Conservation (phyloP, 495 filamentous ascomycete genomes). For the Aspergillus steynii region DNA sequence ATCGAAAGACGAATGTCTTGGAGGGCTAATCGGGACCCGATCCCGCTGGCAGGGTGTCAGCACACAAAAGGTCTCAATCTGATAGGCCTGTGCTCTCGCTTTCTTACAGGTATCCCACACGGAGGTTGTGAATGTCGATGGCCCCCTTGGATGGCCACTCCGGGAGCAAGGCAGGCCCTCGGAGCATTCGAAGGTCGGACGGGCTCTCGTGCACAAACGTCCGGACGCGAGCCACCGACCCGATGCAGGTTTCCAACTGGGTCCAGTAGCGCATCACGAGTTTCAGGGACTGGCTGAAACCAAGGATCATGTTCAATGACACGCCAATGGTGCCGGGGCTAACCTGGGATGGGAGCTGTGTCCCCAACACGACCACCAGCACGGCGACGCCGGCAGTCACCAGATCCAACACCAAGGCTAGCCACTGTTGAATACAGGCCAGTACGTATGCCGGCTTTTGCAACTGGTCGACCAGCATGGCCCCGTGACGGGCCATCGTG, state of each 20-base stretch:
- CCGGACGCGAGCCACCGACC: constrained; percentile 47
- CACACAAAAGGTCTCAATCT: not conserved
- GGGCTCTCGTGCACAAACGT: constrained; percentile 35
- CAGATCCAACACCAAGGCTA: constrained; percentile 63
- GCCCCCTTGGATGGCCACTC: constrained; percentile 31
- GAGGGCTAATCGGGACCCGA: constrained; percentile 3
- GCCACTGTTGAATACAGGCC: constrained; percentile 69
- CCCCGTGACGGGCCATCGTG: too few relatives aligned
- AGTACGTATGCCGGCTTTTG: constrained; percentile 56
- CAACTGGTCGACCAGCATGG: constrained; percentile 18
- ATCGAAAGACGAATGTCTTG: constrained; percentile 28
- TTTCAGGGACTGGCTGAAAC: constrained; percentile 47
- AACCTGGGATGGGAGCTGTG: constrained; percentile 27
- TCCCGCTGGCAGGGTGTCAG: not conserved
- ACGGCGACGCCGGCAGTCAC: constrained; percentile 59
- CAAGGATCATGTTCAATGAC: constrained; percentile 57
- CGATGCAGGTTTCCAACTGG: constrained; percentile 51
- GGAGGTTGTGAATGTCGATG: constrained; percentile 14
- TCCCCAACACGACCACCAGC: constrained; percentile 48
- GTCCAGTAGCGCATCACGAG: constrained; percentile 49
- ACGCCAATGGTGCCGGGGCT: constrained; percentile 66
- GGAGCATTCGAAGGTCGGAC: constrained; percentile 14
- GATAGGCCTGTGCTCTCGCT: not conserved
- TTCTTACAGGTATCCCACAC: constrained; percentile 7
- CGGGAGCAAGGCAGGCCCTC: not conserved